Conservation (phyloP, 2,329 filamentous ascomycete species). For the Monosporascus sp. region DNA sequence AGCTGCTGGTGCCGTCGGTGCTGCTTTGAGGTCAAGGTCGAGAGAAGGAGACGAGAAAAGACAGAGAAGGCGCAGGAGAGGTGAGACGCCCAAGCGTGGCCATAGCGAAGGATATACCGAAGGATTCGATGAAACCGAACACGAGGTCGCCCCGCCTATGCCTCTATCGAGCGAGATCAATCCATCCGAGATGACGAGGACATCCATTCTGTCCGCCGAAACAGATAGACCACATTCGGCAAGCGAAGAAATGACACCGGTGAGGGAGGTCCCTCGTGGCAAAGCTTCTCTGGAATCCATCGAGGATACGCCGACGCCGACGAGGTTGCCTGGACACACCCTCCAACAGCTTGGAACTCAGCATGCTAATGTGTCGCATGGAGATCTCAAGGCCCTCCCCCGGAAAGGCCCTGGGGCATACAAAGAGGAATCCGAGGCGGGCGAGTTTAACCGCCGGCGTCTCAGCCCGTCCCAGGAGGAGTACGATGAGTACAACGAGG, state of each 20-base stretch:
- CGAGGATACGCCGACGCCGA: constrained; percentile 51
- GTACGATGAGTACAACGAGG: constrained; percentile 39
- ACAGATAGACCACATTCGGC: constrained; percentile 68
- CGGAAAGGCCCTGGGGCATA: constrained; percentile 38
- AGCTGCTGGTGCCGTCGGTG: constrained; percentile 31
- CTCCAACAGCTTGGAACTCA: constrained; percentile 60
- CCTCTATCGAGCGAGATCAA: constrained; percentile 82
- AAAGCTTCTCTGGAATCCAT: constrained; percentile 54
- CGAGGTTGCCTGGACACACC: constrained; percentile 43
- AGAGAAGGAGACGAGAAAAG: constrained; percentile 43
- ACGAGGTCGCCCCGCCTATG: constrained; percentile 68
- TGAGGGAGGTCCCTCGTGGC: constrained; percentile 59
- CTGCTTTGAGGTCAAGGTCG: constrained; percentile 35
- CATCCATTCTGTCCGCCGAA: constrained; percentile 78
- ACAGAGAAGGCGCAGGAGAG: constrained; percentile 42
- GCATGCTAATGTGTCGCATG: constrained; percentile 59
- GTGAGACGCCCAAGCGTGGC: constrained; percentile 44
- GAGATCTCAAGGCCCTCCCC: constrained; percentile 50
- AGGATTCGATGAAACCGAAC: constrained; percentile 46
- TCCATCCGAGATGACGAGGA: constrained; percentile 79
- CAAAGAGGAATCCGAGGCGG: constrained; percentile 42
- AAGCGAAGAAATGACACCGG: constrained; percentile 54
- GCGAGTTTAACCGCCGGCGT: constrained; percentile 38
- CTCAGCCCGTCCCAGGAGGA: constrained; percentile 27
- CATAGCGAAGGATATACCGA: constrained; percentile 41